Conservation (phyloP, 2,329 filamentous ascomycete species). For the Alternaria consortialis region DNA sequence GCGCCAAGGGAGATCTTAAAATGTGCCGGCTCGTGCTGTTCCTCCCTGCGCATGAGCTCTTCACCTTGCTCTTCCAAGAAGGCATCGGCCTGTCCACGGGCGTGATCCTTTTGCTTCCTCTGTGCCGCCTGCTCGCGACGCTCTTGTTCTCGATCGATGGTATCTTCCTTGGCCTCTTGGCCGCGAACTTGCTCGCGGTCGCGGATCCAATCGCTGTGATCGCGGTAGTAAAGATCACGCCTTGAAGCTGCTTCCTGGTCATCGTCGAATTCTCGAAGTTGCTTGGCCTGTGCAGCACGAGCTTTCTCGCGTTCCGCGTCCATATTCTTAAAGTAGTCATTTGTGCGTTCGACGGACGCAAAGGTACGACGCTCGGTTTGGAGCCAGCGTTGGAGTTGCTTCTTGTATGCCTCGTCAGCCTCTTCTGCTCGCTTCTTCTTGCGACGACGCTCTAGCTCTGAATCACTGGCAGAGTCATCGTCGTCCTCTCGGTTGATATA, state of each 20-base stretch:
- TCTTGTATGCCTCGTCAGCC: constrained; percentile 79
- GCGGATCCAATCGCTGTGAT: constrained; percentile 84
- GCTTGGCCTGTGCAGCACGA: constrained; percentile 73
- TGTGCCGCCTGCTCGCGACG: constrained; percentile 75
- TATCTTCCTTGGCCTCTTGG: constrained; percentile 79
- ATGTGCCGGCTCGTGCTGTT: constrained; percentile 66
- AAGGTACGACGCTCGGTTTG: constrained; percentile 86
- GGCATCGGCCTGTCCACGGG: constrained; percentile 84
- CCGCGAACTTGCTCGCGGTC: constrained; percentile 78
- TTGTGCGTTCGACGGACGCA: constrained; percentile 85
- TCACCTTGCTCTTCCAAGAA: constrained; percentile 87
- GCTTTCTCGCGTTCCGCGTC: constrained; percentile 70
- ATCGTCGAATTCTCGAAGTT: constrained; percentile 86
- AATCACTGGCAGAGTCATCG: constrained; percentile 86
- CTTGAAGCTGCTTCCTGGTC: constrained; percentile 80
- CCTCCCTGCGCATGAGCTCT: constrained; percentile 66
- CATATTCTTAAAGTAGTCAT: constrained; percentile 80
- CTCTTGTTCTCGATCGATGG: constrained; percentile 82
- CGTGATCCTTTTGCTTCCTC: constrained; percentile 77
- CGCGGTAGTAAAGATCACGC: constrained; percentile 82
- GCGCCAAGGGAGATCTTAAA: constrained; percentile 95
- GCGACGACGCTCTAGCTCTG: constrained; percentile 79
- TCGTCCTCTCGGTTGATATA: constrained; percentile 76
- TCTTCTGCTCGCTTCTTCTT: constrained; percentile 77
- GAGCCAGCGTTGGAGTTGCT: constrained; percentile 88